These are phyloP conservation scores for Neocatenulostroma microsporum DNA, from an alignment of 2,329 filamentous ascomycete species.

Conservation along the genomic window DNA sequence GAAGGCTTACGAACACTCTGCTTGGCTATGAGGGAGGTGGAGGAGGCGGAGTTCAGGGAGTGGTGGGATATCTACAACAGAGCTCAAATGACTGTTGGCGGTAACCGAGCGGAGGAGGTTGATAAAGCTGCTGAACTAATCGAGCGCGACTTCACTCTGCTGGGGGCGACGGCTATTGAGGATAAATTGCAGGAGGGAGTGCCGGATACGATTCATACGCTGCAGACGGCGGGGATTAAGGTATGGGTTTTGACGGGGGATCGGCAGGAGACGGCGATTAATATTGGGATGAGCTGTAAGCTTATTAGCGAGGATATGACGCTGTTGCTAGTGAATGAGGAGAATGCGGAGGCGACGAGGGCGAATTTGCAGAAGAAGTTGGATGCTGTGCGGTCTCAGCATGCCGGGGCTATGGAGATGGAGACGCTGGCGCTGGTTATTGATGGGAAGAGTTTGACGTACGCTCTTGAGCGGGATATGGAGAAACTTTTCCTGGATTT, in stretches of 20 bases:
- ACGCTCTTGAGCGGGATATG: conserved; percentile 82
- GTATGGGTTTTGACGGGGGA: conserved; percentile 98
- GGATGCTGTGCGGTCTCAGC: conserved; percentile 79
- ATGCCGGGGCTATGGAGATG: conserved; percentile 65
- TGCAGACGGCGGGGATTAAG: conserved; percentile 96
- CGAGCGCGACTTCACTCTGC: conserved; percentile 80
- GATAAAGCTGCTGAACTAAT: conserved; percentile 97
- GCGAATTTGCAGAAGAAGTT: conserved; percentile 92
- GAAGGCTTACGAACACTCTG: conserved; percentile 93
- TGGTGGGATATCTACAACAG: conserved; percentile 83
- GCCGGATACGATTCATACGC: conserved; percentile 92
- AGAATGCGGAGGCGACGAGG: conserved; percentile 66
- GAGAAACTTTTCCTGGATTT: conserved; percentile 91
- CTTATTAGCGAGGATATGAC: conserved; percentile 99
- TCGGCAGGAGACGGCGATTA: conserved; percentile 97
- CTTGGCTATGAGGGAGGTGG: conserved; percentile 85
- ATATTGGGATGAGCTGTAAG: conserved; percentile 99
- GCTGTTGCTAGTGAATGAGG: conserved; percentile 90
- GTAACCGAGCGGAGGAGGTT: conserved; percentile 85
- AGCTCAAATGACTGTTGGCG: conserved; percentile 81
- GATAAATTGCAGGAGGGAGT: conserved; percentile 95
- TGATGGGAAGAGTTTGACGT: conserved; percentile 92
- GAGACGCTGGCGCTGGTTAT: conserved; percentile 89
- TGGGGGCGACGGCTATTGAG: conserved; percentile 95
- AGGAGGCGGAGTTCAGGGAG: conserved; percentile 79